Conservation (phyloP, 2,329 filamentous ascomycete genomes). For the Diaporthe amygdali region DNA sequence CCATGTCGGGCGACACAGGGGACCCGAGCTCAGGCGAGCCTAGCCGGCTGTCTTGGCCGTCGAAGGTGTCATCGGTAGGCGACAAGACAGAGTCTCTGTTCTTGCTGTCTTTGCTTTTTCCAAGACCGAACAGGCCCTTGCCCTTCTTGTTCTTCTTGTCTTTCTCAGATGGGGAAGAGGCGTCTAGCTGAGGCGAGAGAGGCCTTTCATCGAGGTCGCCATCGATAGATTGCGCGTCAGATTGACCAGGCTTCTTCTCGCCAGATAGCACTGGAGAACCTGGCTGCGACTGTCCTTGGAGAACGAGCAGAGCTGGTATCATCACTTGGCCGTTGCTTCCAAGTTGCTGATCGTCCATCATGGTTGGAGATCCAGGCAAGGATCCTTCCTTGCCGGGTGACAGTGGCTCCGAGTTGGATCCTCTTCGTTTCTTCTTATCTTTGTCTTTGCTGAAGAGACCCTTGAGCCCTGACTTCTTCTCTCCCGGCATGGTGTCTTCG, state of each 20-base stretch:
- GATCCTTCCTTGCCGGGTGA: not conserved
- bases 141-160: conserved; percentile 10
- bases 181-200: not conserved
- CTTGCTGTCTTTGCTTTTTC: not conserved
- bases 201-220: not conserved
- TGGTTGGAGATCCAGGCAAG: not conserved
- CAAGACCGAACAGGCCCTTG: not conserved
- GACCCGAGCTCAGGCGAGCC: not conserved
- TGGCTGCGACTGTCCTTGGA: not conserved
- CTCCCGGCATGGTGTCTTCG: not conserved
- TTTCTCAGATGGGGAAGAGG: not conserved
- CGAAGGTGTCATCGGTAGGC: not conserved
- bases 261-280: not conserved
- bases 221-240: not conserved
- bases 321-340: not conserved
- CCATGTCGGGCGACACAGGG: not conserved
- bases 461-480: not conserved
- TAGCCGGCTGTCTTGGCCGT: not conserved
- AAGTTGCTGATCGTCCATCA: not conserved
- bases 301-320: not conserved
- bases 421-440: not conserved
- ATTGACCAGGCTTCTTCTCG: not conserved
- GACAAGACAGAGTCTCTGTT: not conserved
- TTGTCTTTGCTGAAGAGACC: conserved; percentile 2
- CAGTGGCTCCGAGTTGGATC: not conserved